phyloP scores from a whole-genome alignment of 768 basidiomycete genomes.

The Terana coerulea region DNA sequence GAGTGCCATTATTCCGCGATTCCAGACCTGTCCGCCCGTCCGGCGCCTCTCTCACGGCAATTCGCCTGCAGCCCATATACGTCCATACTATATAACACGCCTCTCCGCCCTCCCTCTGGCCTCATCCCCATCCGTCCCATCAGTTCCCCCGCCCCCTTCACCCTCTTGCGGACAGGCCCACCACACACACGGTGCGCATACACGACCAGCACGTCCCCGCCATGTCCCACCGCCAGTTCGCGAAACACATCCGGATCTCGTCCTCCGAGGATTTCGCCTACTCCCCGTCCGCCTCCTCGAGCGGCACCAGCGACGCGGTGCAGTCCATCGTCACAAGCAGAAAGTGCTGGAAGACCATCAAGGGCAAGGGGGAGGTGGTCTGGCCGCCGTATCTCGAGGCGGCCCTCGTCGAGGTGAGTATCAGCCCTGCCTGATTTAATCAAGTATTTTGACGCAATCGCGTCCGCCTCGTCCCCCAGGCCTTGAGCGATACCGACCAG shows the following conservation, averaged over 20 bases:
- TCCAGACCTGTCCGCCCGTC: not conserved
- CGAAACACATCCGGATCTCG: conserved; percentile 27
- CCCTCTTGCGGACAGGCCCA: not conserved
- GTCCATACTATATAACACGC: conserved; percentile 5
- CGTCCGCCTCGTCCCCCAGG: conserved; percentile 11
- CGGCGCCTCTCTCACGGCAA: not conserved
- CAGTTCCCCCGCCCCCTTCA: not conserved
- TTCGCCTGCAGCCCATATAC: not conserved
- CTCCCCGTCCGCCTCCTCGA: conserved; percentile 15
- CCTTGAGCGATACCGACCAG: conserved; percentile 27
- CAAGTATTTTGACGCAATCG: not conserved
- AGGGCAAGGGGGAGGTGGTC: conserved; percentile 69
- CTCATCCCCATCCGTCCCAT: conserved; percentile 1
- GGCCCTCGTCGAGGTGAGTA: conserved; percentile 65
- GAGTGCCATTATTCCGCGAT: not conserved
- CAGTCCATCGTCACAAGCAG: conserved; percentile 29
- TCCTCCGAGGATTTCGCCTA: conserved; percentile 27
- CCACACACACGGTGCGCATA: not conserved
- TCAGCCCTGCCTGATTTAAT: not conserved
- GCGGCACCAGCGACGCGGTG: conserved; percentile 25
- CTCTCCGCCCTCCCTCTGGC: not conserved
- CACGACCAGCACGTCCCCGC: not conserved
- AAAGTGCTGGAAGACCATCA: conserved; percentile 66
- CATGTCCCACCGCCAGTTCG: conserved; percentile 16
- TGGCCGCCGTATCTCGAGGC: conserved; percentile 83